These are phyloP conservation scores for Syzygium aqueum DNA, from an alignment of 345 rosid genomes.

Conservation along the genomic window DNA sequence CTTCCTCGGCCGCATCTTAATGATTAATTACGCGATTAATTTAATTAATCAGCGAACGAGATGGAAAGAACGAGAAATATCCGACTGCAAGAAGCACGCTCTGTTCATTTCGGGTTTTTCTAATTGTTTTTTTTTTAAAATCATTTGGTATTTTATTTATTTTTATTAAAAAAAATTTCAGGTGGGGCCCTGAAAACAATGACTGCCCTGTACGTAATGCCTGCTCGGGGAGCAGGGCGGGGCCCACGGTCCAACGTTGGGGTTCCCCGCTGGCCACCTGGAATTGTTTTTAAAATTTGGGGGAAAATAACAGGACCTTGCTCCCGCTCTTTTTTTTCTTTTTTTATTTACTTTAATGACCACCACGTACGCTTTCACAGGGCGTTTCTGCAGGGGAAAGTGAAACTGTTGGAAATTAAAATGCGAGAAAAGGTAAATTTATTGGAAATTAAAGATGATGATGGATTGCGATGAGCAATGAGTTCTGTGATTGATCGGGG, in stretches of 20 bases:
- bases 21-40: background rate
- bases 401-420: background rate
- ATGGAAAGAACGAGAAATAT: background rate
- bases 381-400: background rate
- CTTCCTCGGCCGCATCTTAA: background rate
- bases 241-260: background rate
- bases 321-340: background rate
- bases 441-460: accelerated
- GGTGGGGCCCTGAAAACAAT: background rate
- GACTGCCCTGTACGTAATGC: background rate
- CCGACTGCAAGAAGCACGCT: background rate
- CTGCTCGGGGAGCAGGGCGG: background rate
- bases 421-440: background rate
- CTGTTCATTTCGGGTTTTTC: background rate
- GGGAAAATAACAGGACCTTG: background rate
- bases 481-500: accelerated
- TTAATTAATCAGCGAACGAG: background rate
- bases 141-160: too few species aligned
- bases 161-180: background rate
- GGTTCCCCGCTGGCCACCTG: background rate
- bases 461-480: accelerated
- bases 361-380: too few species aligned
- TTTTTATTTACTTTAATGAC: too few species aligned
- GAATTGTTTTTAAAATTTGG: background rate
- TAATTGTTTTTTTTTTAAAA: too few species aligned